Base-by-base conservation (phyloP, 1,284 basidiomycete species). In the Flammula alnicola region DNA sequence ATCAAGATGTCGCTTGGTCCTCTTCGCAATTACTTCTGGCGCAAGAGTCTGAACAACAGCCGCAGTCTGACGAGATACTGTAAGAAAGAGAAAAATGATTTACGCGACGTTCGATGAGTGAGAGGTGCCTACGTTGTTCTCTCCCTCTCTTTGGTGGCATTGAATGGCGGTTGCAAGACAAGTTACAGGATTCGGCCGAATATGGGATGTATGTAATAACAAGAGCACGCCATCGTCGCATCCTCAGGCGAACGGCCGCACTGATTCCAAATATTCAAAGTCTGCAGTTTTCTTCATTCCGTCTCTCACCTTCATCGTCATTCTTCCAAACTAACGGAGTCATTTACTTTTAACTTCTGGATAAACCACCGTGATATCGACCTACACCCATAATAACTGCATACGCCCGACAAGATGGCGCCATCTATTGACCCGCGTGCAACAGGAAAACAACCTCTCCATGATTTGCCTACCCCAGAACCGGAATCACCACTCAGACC, bases 1-100 rank as follows among this genome's bases (percentile, higher is more conserved):
- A 55, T 89, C 88, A 12, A 93, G 78, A 65, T 87, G 88, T 39
- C 83, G 73, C 67, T 80, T 85, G 14, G 80, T 87, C 51, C 91
- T 80, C 63, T 87, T 90, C 8, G 84, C 81, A 47, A 92, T 75
- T 33, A 87, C 67, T 49, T 90, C 87, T 1, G 81, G 74, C 12
- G 84, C 74, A 19, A 86, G 68, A 6, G 69, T 71, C 56, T 79
- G 77, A 26, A 76, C 68, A 14, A 75, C 67, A n/a, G 76, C 69
- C 70, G 66, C 61, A 37, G 73, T 73, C 56, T 75, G 70, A 47
- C 77, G 74, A 44, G 70, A 64, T 46, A 70, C 79, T 80, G 52
- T 23, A 39, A 49, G 29, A 46, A 10, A 47, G 43, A 39, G 47
- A 53, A 26, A 58, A 38, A 38, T 20, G 29, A 14, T 37, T 30